A percentile compares a stretch with the other conserved stretches of the same genome.
Conservation (phyloP, 495 filamentous ascomycete species). For the Filosporella fistucella region DNA sequence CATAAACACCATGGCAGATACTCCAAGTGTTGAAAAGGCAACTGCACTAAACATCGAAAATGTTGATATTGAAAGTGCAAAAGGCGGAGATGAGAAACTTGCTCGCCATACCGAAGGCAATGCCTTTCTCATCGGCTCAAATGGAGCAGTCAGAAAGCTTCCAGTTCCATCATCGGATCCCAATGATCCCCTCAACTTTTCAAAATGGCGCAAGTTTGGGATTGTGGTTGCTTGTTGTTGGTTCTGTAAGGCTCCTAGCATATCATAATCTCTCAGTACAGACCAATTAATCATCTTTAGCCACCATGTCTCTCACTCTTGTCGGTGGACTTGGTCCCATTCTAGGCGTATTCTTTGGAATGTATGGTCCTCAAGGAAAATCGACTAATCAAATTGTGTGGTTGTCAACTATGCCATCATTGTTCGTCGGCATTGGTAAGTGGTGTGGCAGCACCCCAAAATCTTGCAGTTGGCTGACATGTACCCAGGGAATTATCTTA, state of each 20-base stretch:
- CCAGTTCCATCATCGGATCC: conserved; percentile 31
- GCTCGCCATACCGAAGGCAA: no score
- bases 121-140: conserved; percentile 19
- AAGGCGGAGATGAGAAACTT: no score
- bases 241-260: conserved; percentile 28
- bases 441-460: no score
- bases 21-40: no score
- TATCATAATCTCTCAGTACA: not conserved
- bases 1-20: no score
- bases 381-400: conserved; percentile 23
- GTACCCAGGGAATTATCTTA: conserved; percentile 35
- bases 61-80: no score
- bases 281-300: conserved; percentile 10
- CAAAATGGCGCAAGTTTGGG: conserved; percentile 27
- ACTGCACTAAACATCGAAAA: no score
- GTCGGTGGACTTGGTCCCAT: conserved; percentile 30
- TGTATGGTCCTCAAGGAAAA: conserved; percentile 26
- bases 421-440: conserved; percentile 35
- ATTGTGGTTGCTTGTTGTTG: conserved; percentile 27
- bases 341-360: conserved; percentile 26
- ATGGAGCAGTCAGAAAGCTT: conserved; percentile 25
- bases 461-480: no score
- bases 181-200: conserved; percentile 34
- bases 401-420: conserved; percentile 31
- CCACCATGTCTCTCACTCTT: conserved; percentile 31